These are phyloP conservation scores for Syncephalastrum contaminatum DNA, from an alignment of 371 early-diverging fungal species.

Conservation along the genomic window DNA sequence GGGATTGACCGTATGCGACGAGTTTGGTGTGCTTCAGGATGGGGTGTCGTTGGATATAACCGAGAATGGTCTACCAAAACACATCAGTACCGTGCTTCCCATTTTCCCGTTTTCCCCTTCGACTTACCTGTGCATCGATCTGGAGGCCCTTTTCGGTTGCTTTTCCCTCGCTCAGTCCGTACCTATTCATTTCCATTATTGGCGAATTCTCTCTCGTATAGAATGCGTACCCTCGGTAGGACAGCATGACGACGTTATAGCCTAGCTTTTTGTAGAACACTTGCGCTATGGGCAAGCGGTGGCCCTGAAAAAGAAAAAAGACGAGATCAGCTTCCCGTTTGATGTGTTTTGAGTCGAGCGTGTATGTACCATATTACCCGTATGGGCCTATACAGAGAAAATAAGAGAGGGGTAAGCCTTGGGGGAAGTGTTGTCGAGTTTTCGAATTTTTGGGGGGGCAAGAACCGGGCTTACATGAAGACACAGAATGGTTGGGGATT, in stretches of 20 bases:
- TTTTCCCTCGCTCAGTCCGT: conserved; percentile 86
- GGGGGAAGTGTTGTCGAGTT: too few species aligned
- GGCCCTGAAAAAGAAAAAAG: conserved; percentile 59
- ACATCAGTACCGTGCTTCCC: conserved; percentile 1
- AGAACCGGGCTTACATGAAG: conserved; percentile 65
- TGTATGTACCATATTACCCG: conserved; percentile 91
- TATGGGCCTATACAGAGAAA: conserved; percentile 69
- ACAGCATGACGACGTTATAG: conserved; percentile 91
- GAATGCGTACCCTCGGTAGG: conserved; percentile 86
- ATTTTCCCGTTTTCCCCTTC: background rate
- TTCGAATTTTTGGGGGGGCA: too few species aligned
- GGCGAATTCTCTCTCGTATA: too few species aligned
- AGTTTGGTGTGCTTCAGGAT: conserved; percentile 73
- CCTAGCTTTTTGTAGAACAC: conserved; percentile 62
- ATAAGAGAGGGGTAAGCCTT: background rate
- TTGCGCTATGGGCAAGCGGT: conserved; percentile 86
- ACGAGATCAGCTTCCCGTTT: conserved; percentile 2
- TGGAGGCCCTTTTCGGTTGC: conserved; percentile 86
- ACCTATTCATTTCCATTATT: conserved; percentile 42
- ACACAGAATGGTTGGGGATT: conserved; percentile 77
- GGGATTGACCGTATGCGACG: conserved; percentile 90
- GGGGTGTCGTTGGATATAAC: conserved; percentile 78
- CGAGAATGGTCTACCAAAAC: conserved; percentile 68
- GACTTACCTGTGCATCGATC: conserved; percentile 82
- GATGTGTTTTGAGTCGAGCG: background rate